phyloP scores from a whole-genome alignment of 2,329 filamentous ascomycete species.

The Botrytis fragariae region DNA sequence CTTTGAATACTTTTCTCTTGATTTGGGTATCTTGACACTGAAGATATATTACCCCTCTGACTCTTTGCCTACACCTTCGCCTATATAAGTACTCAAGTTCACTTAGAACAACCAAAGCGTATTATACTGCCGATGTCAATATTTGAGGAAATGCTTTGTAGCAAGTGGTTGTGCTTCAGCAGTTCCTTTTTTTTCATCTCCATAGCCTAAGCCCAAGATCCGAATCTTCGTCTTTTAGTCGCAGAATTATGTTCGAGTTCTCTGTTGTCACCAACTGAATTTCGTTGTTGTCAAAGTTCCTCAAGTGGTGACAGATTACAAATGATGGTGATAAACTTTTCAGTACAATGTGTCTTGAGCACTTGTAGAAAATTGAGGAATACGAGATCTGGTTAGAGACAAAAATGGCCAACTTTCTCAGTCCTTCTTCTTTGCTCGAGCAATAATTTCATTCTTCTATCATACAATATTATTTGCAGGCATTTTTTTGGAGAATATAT shows the following conservation, averaged over 20 bases:
- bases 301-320: too few species aligned
- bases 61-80: neutral
- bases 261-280: neutral
- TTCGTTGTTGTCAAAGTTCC: neutral
- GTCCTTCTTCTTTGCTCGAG: fast-evolving
- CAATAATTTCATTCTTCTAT: fast-evolving
- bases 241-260: fast-evolving
- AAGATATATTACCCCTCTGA: neutral
- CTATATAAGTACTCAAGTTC: too few species aligned
- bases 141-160: neutral
- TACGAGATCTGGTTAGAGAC: neutral
- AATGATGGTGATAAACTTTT: too few species aligned
- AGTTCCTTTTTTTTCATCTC: fast-evolving
- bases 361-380: neutral
- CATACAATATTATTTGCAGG: neutral
- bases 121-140: neutral
- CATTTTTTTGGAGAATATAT: neutral
- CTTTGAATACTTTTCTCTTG: neutral
- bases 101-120: neutral
- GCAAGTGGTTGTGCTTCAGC: neutral
- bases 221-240: neutral
- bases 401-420: neutral
- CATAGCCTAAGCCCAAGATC: neutral
- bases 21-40: neutral
- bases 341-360: neutral